Conservation (phyloP, 345 rosid genomes). For the Pugionium cornutum region DNA sequence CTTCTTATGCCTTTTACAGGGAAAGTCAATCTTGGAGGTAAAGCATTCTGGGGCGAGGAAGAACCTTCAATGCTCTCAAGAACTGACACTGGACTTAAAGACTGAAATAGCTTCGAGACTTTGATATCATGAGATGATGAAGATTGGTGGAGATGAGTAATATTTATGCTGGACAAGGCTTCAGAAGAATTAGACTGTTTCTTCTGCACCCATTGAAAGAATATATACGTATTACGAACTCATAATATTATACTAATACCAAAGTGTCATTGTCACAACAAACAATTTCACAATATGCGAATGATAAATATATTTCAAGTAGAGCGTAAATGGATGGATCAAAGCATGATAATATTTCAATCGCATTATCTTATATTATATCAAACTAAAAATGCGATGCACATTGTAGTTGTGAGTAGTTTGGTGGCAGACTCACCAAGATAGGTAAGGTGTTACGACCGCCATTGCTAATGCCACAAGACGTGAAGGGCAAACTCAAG, state of each 20-base stretch:
- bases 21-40: conserved; percentile 37
- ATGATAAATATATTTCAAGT: too few relatives aligned
- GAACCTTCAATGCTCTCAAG: conserved; percentile 65
- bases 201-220: conserved; percentile 42
- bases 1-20: conserved; percentile 78
- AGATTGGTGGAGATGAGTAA: conserved; percentile 31
- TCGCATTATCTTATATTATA: not conserved
- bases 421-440: conserved; percentile 45
- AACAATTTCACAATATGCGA: too few relatives aligned
- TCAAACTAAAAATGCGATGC: too few relatives aligned
- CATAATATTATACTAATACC: too few relatives aligned
- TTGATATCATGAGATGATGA: conserved; percentile 43
- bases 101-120: conserved; percentile 49
- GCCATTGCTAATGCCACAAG: conserved; percentile 23
- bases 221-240: not conserved
- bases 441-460: conserved; percentile 26
- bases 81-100: conserved; percentile 79
- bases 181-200: conserved; percentile 44
- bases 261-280: too few relatives aligned
- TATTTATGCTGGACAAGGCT: conserved; percentile 42
- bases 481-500: conserved; percentile 39
- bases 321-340: too few relatives aligned
- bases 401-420: too few relatives aligned
- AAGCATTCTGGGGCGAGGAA: conserved; percentile 51
- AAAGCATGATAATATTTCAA: too few relatives aligned